A percentile compares a stretch with the other conserved stretches of the same genome.
Conservation (phyloP, 495 filamentous ascomycete species). For the Aspergillus egyptiacus region DNA sequence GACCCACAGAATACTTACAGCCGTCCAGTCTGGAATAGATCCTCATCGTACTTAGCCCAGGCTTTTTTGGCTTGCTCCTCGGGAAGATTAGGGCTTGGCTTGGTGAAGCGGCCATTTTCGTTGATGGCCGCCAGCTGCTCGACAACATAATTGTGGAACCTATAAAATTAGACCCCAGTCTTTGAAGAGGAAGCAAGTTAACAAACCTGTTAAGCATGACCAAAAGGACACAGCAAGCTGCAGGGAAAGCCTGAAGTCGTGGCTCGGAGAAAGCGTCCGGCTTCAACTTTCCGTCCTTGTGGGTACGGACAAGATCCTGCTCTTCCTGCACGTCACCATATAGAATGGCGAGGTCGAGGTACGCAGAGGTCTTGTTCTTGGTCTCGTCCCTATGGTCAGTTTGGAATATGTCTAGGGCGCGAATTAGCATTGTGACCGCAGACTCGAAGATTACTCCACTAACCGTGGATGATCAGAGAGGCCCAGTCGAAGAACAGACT, state of each 20-base stretch:
- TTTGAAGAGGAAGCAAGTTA: not conserved
- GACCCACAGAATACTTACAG: slow-evolving; percentile 33
- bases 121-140: slow-evolving; percentile 64
- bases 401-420: slow-evolving; percentile 48
- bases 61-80: slow-evolving; percentile 50
- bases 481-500: slow-evolving; percentile 57
- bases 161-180: not conserved
- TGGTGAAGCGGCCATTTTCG: slow-evolving; percentile 63
- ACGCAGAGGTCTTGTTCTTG: slow-evolving; percentile 52
- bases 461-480: slow-evolving; percentile 51
- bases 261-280: slow-evolving; percentile 53
- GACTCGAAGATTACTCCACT: slow-evolving; percentile 8
- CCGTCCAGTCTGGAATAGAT: slow-evolving; percentile 77
- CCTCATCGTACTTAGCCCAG: slow-evolving; percentile 70
- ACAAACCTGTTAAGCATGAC: slow-evolving; percentile 48
- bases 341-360: slow-evolving; percentile 53
- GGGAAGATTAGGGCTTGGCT: slow-evolving; percentile 43
- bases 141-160: slow-evolving; percentile 78
- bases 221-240: slow-evolving; percentile 51
- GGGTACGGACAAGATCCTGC: slow-evolving; percentile 50
- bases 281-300: slow-evolving; percentile 53
- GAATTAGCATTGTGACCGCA: slow-evolving; percentile 26
- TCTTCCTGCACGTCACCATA: slow-evolving; percentile 54
- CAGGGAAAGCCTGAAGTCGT: slow-evolving; percentile 50
- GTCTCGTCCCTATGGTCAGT: slow-evolving; percentile 49